phyloP scores from a whole-genome alignment of 106 monocot genomes.

The Acanthochlamys bracteata region DNA sequence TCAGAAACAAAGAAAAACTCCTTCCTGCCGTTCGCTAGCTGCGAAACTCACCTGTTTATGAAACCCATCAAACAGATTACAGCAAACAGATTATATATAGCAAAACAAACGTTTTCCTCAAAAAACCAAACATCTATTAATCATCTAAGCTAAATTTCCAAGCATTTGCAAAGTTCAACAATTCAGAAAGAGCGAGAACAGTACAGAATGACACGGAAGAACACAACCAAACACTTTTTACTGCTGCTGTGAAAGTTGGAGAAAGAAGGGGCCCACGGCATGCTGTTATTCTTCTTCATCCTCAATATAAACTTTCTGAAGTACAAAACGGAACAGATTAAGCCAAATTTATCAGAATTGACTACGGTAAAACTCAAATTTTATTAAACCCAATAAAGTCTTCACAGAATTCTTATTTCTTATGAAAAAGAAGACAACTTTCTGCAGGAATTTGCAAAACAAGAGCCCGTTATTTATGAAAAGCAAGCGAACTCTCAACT shows the following conservation, averaged over 20 bases:
- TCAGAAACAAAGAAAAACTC: neutral
- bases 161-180: neutral
- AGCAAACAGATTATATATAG: neutral
- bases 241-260: slow-evolving; percentile 12
- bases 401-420: neutral
- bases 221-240: slow-evolving; percentile 32
- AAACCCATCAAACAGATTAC: too few species aligned
- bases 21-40: neutral
- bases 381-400: neutral
- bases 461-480: neutral
- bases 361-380: neutral
- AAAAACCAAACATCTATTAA: neutral
- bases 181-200: neutral
- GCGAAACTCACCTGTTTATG: neutral
- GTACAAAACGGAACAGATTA: neutral
- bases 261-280: slow-evolving; percentile 39
- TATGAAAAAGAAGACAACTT: neutral
- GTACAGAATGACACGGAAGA: slow-evolving; percentile 49
- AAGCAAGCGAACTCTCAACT: neutral
- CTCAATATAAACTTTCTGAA: neutral
- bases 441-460: neutral
- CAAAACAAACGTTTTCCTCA: neutral
- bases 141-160: neutral
- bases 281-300: slow-evolving; percentile 16
- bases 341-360: too few species aligned